Conservation (phyloP, 2,329 filamentous ascomycete species). For the Fusarium euwallaceae region DNA sequence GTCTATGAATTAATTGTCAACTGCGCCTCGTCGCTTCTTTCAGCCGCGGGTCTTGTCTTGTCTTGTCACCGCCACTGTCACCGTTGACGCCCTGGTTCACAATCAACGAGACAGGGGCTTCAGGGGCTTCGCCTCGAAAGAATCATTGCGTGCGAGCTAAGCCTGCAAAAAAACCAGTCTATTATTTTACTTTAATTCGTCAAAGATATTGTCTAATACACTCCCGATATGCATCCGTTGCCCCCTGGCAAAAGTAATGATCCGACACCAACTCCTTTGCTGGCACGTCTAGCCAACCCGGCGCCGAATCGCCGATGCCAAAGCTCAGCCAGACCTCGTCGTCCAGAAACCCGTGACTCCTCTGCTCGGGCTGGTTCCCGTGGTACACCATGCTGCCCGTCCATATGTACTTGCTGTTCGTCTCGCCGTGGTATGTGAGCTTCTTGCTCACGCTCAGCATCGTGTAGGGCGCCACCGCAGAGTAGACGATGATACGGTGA, state of each 20-base stretch:
- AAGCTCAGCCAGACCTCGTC: constrained; percentile 43
- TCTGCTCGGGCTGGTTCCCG: constrained; percentile 20
- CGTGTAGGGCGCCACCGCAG: constrained; percentile 30
- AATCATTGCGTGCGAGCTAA: not conserved
- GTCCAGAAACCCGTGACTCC: constrained; percentile 37
- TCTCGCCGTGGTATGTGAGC: constrained; percentile 41
- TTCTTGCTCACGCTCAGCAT: constrained; percentile 44
- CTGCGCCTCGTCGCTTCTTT: not conserved
- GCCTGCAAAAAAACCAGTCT: not conserved
- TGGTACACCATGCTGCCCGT: constrained; percentile 43
- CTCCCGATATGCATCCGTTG: constrained; percentile 20
- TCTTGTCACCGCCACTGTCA: not conserved
- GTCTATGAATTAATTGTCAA: not conserved
- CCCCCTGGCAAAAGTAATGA: constrained; percentile 37
- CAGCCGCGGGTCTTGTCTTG: not conserved
- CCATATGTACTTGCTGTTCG: constrained; percentile 40
- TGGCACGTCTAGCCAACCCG: constrained; percentile 39
- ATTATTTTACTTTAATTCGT: constrained; percentile 24
- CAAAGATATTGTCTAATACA: constrained; percentile 32
- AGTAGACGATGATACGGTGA: constrained; percentile 40
- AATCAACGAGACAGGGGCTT: not conserved
- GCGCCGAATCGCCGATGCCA: constrained; percentile 39
- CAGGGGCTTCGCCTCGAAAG: not conserved
- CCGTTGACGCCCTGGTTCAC: not conserved
- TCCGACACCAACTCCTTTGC: constrained; percentile 38